phyloP scores from a whole-genome alignment of 768 basidiomycete genomes.

The Cyclocybe aegerita region DNA sequence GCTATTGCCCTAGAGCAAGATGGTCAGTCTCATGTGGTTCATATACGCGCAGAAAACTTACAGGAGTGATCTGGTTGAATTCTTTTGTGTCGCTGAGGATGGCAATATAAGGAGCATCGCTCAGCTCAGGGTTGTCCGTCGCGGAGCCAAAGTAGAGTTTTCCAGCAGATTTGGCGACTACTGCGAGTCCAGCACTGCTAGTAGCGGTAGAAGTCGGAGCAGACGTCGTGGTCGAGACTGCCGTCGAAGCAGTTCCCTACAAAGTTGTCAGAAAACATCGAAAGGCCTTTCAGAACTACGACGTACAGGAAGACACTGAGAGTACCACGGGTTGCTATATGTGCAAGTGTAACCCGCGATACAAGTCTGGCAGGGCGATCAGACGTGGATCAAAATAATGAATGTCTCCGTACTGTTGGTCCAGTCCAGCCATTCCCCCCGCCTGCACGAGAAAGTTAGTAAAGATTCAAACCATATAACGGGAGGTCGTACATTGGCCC shows the following conservation, averaged over 20 bases:
- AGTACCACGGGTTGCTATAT: constrained; percentile 39
- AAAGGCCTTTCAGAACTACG: neutral
- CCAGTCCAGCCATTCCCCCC: constrained; percentile 26
- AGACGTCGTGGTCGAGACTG: constrained; percentile 2
- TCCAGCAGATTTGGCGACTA: constrained; percentile 38
- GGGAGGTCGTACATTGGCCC: constrained; percentile 18
- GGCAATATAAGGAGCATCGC: constrained; percentile 36
- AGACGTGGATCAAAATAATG: neutral
- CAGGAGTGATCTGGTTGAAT: constrained; percentile 36
- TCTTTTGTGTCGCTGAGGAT: constrained; percentile 35
- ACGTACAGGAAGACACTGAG: constrained; percentile 40
- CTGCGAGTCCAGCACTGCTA: constrained; percentile 18
- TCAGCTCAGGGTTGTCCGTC: constrained; percentile 46
- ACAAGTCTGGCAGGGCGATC: constrained; percentile 29
- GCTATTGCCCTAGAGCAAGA: constrained; percentile 31
- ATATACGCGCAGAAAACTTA: constrained; percentile 4
- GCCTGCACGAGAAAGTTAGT: constrained; percentile 10
- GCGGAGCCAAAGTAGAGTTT: constrained; percentile 52
- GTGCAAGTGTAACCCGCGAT: constrained; percentile 38
- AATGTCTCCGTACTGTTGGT: constrained; percentile 23
- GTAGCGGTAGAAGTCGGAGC: neutral
- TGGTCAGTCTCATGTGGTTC: neutral
- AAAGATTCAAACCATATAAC: neutral
- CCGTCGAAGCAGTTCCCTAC: constrained; percentile 4
- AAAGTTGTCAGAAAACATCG: neutral